These are phyloP conservation scores for Phytophthora fragariaefolia DNA, from an alignment of 352 stramenopile species.

Conservation along the genomic window DNA sequence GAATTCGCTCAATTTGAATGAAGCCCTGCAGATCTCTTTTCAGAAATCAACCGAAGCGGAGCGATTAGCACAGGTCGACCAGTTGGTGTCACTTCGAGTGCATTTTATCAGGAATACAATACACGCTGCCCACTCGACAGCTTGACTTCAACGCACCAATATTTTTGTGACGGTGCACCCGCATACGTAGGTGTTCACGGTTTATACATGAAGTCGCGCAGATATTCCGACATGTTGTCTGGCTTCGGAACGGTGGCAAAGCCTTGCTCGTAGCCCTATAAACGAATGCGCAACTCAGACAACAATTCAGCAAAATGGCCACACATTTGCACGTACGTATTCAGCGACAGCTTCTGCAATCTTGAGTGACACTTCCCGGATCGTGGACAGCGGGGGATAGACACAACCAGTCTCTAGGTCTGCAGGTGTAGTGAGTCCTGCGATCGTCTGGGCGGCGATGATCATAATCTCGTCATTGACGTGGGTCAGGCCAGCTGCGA, in stretches of 20 bases:
- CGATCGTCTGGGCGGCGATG: slow-evolving; percentile 78
- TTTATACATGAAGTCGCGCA: slow-evolving; percentile 70
- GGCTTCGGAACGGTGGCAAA: slow-evolving; percentile 60
- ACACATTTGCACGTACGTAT: slow-evolving; percentile 33
- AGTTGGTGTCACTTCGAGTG: background rate
- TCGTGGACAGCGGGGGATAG: slow-evolving; percentile 92
- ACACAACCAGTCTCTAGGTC: slow-evolving; percentile 94
- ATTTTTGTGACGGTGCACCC: no score
- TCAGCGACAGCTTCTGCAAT: slow-evolving; percentile 89
- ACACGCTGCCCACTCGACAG: slow-evolving; percentile 7
- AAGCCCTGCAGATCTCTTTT: no score
- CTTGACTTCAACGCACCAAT: slow-evolving; percentile 19
- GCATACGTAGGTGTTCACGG: slow-evolving; percentile 40
- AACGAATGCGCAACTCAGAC: no score
- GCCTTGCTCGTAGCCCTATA: slow-evolving; percentile 60
- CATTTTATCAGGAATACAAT: slow-evolving; percentile 24
- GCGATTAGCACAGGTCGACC: background rate
- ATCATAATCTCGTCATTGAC: slow-evolving; percentile 88
- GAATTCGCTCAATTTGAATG: no score
- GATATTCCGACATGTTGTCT: slow-evolving; percentile 51
- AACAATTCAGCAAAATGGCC: no score
- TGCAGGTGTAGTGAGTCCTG: slow-evolving; percentile 81
- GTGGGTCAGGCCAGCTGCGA: slow-evolving; percentile 81
- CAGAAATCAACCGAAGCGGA: no score
- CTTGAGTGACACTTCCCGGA: slow-evolving; percentile 93